phyloP scores from a whole-genome alignment of 768 basidiomycete genomes.

The Auricularia sp. region DNA sequence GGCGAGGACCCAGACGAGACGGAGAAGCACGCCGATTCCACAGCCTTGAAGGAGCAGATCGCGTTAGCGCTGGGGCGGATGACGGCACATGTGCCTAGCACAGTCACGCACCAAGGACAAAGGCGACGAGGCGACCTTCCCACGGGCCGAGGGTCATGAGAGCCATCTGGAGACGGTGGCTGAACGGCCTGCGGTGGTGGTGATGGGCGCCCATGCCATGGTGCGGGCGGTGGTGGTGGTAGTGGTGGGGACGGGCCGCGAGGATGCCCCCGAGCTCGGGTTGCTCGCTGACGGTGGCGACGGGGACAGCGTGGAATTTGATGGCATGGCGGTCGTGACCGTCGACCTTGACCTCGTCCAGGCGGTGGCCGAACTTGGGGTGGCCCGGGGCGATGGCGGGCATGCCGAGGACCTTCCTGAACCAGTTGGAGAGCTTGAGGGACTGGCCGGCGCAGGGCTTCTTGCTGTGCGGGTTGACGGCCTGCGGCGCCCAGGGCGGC shows the following conservation, averaged over 20 bases:
- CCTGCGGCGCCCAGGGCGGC: neutral
- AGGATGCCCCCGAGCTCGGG: conserved; percentile 8
- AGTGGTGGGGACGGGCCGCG: conserved; percentile 10
- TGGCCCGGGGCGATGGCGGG: conserved; percentile 30
- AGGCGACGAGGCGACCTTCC: conserved; percentile 76
- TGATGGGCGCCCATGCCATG: conserved; percentile 18
- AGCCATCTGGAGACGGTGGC: conserved; percentile 51
- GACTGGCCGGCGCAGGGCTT: conserved; percentile 32
- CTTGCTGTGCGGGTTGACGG: neutral
- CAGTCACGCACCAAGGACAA: conserved; percentile 57
- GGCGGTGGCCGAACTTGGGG: conserved; percentile 4
- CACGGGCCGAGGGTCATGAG: conserved; percentile 64
- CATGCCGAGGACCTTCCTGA: conserved; percentile 48
- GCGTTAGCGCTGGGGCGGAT: neutral
- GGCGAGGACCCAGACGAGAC: conserved; percentile 69
- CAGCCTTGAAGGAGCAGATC: conserved; percentile 40
- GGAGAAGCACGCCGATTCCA: conserved; percentile 69
- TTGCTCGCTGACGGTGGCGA: conserved; percentile 19
- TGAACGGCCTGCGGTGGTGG: conserved; percentile 31
- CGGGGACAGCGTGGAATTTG: conserved; percentile 15
- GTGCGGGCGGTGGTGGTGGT: conserved; percentile 16
- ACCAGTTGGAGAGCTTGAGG: conserved; percentile 39
- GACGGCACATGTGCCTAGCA: neutral
- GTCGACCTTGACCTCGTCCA: conserved; percentile 10
- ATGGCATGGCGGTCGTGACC: conserved; percentile 3